Evolutionary conservation across 2,329 filamentous ascomycete genomes (phyloP).

Genomic region (Colletotrichum sp.): DNA sequence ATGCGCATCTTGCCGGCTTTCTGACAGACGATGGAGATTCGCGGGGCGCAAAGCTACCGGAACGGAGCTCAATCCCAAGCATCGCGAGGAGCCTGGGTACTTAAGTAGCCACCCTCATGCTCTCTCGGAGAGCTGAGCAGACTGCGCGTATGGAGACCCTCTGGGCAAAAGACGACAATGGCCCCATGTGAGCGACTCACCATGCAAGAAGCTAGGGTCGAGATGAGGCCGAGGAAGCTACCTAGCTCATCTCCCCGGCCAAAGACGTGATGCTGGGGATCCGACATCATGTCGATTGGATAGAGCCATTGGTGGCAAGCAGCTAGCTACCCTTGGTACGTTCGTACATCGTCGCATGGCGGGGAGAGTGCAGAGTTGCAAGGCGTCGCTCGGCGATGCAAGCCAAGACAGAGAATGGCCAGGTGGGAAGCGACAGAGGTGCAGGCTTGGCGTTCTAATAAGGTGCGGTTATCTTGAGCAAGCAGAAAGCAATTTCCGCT

Average conservation of each 20-base stretch:
- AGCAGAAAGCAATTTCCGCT: not conserved
- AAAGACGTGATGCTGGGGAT: constrained; percentile 7
- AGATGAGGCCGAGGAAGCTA: not conserved
- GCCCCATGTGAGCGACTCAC: not conserved
- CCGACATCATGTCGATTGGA: not conserved
- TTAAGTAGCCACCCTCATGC: constrained; percentile 1
- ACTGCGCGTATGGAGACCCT: not conserved
- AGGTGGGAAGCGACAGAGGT: not conserved
- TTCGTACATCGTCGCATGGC: not conserved
- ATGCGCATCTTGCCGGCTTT: constrained; percentile 16
- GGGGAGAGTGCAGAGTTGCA: not conserved
- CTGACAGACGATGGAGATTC: not conserved
- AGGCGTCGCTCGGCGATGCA: not conserved
- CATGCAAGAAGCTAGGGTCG: not conserved
- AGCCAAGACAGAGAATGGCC: not conserved
- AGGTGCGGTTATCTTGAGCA: not conserved
- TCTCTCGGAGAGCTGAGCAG: not conserved
- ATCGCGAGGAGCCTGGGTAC: not conserved
- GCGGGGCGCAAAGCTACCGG: constrained; percentile 10
- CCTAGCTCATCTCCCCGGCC: not conserved
- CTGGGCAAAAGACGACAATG: not conserved
- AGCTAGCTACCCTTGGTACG: not conserved
- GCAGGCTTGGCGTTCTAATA: not conserved
- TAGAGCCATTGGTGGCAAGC: not conserved
- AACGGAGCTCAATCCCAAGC: no score